phyloP scores from a whole-genome alignment of 2,329 filamentous ascomycete species.

The Fusarium sp. region DNA sequence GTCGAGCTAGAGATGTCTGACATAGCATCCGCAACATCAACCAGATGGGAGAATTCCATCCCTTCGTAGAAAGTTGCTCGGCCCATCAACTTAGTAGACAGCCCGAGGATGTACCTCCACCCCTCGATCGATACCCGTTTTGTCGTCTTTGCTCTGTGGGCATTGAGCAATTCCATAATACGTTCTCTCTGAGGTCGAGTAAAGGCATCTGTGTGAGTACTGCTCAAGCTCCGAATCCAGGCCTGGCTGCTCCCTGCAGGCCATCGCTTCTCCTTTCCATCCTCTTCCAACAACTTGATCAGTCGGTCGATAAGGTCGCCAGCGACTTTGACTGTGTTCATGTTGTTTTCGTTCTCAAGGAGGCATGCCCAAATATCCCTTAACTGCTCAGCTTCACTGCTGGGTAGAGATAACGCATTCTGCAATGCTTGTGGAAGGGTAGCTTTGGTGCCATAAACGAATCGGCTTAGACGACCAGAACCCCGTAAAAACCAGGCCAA shows the following conservation, averaged over 20 bases:
- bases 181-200: conserved; percentile 55
- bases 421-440: conserved; percentile 40
- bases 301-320: conserved; percentile 47
- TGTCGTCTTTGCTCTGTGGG: conserved; percentile 39
- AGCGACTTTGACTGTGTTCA: conserved; percentile 48
- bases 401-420: conserved; percentile 35
- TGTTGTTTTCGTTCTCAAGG: conserved; percentile 50
- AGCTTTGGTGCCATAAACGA: conserved; percentile 41
- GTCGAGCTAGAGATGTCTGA: conserved; percentile 41
- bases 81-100: conserved; percentile 60
- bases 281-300: conserved; percentile 43
- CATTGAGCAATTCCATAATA: conserved; percentile 50
- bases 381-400: conserved; percentile 23
- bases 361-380: conserved; percentile 45
- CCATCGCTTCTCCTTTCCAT: conserved; percentile 46
- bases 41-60: conserved; percentile 53
- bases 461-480: conserved; percentile 45
- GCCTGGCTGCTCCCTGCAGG: conserved; percentile 42
- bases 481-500: conserved; percentile 48
- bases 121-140: conserved; percentile 41
- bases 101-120: conserved; percentile 53
- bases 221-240: conserved; percentile 47
- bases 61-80: conserved; percentile 61
- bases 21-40: conserved; percentile 47
- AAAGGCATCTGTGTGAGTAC: conserved; percentile 51